These are phyloP conservation scores for Clitocybe nebularis DNA, from an alignment of 1,284 basidiomycete species.

Conservation along the genomic window DNA sequence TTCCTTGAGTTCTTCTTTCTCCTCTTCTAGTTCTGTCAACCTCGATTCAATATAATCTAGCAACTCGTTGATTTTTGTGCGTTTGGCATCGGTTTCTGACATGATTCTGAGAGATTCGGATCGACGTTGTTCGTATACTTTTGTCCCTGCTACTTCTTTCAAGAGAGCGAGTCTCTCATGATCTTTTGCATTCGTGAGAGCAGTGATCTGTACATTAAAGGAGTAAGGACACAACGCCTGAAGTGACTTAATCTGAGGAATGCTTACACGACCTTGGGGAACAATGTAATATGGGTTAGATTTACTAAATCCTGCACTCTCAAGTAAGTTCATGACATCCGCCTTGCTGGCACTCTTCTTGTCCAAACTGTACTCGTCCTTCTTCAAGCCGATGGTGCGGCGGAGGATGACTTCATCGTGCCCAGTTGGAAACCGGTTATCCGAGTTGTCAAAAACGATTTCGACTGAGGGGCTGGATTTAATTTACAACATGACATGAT, in stretches of 20 bases:
- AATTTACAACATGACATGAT: neutral
- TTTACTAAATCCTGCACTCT: slow-evolving; percentile 95
- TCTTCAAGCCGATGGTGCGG: slow-evolving; percentile 95
- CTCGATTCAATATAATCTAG: slow-evolving; percentile 90
- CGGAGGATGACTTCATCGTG: slow-evolving; percentile 83
- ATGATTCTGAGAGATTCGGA: slow-evolving; percentile 93
- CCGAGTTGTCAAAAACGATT: slow-evolving; percentile 87
- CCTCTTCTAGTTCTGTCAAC: slow-evolving; percentile 88
- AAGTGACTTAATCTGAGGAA: too few species aligned
- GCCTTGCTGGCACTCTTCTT: slow-evolving; percentile 94
- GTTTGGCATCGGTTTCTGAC: slow-evolving; percentile 93
- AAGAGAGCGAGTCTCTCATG: slow-evolving; percentile 89
- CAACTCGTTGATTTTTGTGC: slow-evolving; percentile 87
- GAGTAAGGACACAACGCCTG: too few species aligned
- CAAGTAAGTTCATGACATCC: slow-evolving; percentile 94
- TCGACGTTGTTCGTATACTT: slow-evolving; percentile 95
- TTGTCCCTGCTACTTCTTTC: slow-evolving; percentile 98
- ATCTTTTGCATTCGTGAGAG: slow-evolving; percentile 96
- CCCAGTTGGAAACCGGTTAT: slow-evolving; percentile 88
- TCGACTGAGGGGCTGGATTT: slow-evolving; percentile 47
- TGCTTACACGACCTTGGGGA: slow-evolving; percentile 90
- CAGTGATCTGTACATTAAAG: slow-evolving; percentile 76
- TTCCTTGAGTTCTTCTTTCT: slow-evolving; percentile 96
- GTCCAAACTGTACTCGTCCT: slow-evolving; percentile 98
- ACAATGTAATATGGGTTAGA: slow-evolving; percentile 99